These are phyloP conservation scores for Scytalidium lignicola DNA, from an alignment of 2,329 filamentous ascomycete genomes.

Conservation along the genomic window DNA sequence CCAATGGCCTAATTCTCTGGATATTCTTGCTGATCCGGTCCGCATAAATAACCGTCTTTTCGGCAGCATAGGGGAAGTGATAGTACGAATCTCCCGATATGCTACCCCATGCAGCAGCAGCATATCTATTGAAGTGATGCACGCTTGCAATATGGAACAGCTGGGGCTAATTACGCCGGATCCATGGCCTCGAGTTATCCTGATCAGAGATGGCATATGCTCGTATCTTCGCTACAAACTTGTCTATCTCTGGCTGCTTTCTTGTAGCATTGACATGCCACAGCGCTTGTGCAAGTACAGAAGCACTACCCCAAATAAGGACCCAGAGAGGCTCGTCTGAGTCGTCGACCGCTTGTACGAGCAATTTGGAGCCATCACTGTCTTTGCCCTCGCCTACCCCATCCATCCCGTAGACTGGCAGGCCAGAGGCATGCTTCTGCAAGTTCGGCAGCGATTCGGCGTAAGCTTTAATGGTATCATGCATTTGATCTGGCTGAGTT, in stretches of 20 bases:
- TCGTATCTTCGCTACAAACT: constrained; percentile 37
- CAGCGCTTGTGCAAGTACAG: constrained; percentile 45
- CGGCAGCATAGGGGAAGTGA: constrained; percentile 41
- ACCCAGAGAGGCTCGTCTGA: constrained; percentile 44
- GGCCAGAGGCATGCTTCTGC: constrained; percentile 39
- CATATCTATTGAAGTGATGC: constrained; percentile 52
- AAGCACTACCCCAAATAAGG: constrained; percentile 48
- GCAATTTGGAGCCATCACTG: constrained; percentile 35
- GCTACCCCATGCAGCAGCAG: constrained; percentile 48
- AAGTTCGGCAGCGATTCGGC: constrained; percentile 40
- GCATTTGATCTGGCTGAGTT: constrained; percentile 35
- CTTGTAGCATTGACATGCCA: constrained; percentile 30
- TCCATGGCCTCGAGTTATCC: constrained; percentile 52
- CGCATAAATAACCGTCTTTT: constrained; percentile 41
- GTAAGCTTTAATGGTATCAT: constrained; percentile 39
- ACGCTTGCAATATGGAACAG: constrained; percentile 51
- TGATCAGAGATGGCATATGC: constrained; percentile 56
- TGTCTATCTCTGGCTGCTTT: constrained; percentile 26
- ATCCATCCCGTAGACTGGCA: constrained; percentile 18
- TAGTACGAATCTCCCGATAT: constrained; percentile 46
- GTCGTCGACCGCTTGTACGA: constrained; percentile 36
- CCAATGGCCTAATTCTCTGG: constrained; percentile 2
- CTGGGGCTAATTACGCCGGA: constrained; percentile 47
- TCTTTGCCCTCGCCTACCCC: constrained; percentile 3
- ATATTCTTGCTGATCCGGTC: constrained; percentile 4